Percentiles rank a stretch among this genome's conserved stretches.
These are phyloP conservation scores for Trichoderma asperelloides DNA, from an alignment of 495 filamentous ascomycete species.

Conservation along the genomic window DNA sequence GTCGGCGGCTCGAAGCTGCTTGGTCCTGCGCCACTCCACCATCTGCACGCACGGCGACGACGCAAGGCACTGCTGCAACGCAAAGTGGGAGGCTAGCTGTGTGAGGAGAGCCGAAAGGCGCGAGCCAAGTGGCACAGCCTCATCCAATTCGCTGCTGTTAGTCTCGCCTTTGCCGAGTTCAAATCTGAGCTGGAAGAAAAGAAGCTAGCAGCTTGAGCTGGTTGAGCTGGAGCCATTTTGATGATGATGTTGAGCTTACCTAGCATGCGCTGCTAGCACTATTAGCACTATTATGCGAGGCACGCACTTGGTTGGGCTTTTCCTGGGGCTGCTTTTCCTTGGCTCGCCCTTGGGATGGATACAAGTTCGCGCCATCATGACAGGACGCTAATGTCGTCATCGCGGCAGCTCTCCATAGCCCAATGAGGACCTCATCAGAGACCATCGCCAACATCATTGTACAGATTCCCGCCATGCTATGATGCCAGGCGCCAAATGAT, in stretches of 20 bases:
- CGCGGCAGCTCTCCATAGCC: not conserved
- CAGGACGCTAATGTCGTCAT: slow-evolving; percentile 3
- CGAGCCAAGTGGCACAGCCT: not conserved
- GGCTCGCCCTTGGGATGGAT: not conserved
- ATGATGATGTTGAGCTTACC: not conserved
- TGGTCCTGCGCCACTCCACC: slow-evolving; percentile 5
- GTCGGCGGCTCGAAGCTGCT: not conserved
- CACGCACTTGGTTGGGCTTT: not conserved
- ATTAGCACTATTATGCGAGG: not conserved
- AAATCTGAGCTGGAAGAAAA: not conserved
- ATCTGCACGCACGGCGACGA: not conserved
- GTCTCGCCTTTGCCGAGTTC: not conserved
- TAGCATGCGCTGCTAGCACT: no score
- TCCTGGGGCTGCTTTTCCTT: not conserved
- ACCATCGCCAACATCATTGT: not conserved
- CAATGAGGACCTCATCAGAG: not conserved
- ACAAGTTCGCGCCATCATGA: not conserved
- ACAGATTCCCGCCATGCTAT: not conserved
- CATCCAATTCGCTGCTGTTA: not conserved
- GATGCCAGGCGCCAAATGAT: not conserved
- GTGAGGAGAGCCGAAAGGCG: not conserved
- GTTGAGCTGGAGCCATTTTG: not conserved
- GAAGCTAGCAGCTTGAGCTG: not conserved
- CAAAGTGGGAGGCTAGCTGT: not conserved
- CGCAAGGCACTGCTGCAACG: not conserved